Conservation (phyloP, 2,329 filamentous ascomycete genomes). For the Thelonectria rubi region DNA sequence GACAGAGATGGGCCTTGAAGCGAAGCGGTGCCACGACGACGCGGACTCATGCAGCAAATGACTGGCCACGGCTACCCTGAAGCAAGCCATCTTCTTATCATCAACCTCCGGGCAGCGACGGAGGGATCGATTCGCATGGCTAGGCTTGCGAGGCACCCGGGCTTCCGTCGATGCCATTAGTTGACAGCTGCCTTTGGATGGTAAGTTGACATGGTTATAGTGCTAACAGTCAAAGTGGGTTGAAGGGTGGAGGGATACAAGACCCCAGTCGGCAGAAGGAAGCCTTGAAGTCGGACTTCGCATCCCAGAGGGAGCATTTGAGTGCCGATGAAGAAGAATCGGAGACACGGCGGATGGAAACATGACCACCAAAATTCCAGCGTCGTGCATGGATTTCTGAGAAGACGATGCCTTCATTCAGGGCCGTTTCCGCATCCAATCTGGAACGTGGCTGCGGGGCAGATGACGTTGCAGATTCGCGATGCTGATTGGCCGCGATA, state of each 20-base stretch:
- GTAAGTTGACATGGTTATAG: background rate
- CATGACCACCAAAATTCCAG: background rate
- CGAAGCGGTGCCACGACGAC: background rate
- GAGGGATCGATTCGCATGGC: no score
- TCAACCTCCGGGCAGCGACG: background rate
- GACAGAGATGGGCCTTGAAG: background rate
- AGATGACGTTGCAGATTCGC: background rate
- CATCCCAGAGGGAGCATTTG: background rate
- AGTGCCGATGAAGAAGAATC: background rate
- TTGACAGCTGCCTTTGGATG: no score
- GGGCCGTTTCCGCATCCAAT: background rate
- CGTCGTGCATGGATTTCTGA: background rate
- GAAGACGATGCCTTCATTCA: background rate
- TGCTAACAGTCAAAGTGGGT: background rate
- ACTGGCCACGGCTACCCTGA: background rate
- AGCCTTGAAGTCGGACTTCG: background rate
- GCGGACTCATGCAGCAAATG: background rate
- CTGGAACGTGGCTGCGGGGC: background rate
- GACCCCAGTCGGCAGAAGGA: background rate
- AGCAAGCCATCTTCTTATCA: background rate
- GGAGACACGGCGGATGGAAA: background rate
- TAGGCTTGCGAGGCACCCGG: no score
- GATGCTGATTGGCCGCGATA: background rate
- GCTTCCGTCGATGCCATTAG: no score
- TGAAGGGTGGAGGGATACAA: background rate